Evolutionary conservation across 2,329 filamentous ascomycete species (phyloP).

Genomic region (Coniella vitis): DNA sequence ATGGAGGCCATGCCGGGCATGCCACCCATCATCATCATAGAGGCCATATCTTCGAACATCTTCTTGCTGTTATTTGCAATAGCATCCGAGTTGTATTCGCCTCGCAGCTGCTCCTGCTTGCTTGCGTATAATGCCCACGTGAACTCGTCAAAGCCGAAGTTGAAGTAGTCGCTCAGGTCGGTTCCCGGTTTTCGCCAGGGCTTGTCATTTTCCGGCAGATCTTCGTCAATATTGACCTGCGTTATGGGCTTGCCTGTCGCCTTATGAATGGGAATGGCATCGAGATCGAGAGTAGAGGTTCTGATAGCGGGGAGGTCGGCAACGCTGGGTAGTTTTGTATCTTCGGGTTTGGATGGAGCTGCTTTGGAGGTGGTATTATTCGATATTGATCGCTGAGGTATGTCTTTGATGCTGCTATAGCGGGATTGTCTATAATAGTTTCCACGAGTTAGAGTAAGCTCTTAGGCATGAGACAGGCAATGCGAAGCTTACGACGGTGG

Average conservation of each 20-base stretch:
- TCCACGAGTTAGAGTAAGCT: background rate
- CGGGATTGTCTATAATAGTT: slow-evolving; percentile 47
- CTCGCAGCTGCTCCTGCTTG: slow-evolving; percentile 74
- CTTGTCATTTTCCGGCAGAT: slow-evolving; percentile 75
- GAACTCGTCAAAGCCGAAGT: slow-evolving; percentile 98
- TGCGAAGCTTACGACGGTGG: slow-evolving; percentile 45
- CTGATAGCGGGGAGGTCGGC: slow-evolving; percentile 51
- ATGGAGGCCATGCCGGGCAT: slow-evolving; percentile 31
- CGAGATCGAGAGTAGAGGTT: slow-evolving; percentile 78
- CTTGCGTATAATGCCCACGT: slow-evolving; percentile 92
- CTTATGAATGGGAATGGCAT: slow-evolving; percentile 74
- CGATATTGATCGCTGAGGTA: slow-evolving; percentile 51
- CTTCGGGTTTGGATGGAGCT: slow-evolving; percentile 30
- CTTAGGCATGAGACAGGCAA: background rate
- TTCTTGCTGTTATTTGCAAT: slow-evolving; percentile 66
- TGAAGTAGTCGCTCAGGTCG: slow-evolving; percentile 95
- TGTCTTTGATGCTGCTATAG: slow-evolving; percentile 60
- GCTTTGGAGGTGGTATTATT: slow-evolving; percentile 43
- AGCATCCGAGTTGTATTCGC: slow-evolving; percentile 64
- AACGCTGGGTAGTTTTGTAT: slow-evolving; percentile 2
- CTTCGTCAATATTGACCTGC: slow-evolving; percentile 67
- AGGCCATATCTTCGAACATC: slow-evolving; percentile 64
- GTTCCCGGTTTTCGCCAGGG: slow-evolving; percentile 93
- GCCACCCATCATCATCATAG: slow-evolving; percentile 59
- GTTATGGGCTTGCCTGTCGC: slow-evolving; percentile 74